Evolutionary conservation across 108 stramenopile genomes (phyloP).

Genomic region (Stephanodiscus triporus): DNA sequence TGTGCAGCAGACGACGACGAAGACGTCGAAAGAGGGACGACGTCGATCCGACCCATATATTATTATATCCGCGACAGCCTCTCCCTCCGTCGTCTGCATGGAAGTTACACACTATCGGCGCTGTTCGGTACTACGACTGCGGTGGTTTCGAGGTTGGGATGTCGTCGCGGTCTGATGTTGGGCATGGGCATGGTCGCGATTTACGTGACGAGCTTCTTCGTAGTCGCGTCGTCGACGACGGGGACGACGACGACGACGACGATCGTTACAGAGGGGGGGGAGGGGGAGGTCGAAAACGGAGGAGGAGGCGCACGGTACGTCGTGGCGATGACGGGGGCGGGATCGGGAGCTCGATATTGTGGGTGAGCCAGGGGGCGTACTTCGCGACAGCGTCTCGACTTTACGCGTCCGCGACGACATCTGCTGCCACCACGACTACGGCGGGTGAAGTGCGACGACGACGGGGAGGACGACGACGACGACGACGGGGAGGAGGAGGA

Average conservation of each 20-base stretch:
- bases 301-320: background rate
- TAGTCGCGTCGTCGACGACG: too few species aligned
- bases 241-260: background rate
- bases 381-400: slow-evolving; percentile 62
- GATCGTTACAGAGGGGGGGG: too few species aligned
- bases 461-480: background rate
- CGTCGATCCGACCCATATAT: too few species aligned
- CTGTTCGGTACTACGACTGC: slow-evolving; percentile 55
- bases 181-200: slow-evolving; percentile 74
- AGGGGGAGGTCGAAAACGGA: background rate
- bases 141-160: slow-evolving; percentile 58
- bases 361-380: slow-evolving; percentile 89
- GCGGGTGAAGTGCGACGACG: too few species aligned
- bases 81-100: too few species aligned
- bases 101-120: slow-evolving; percentile 70
- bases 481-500: background rate
- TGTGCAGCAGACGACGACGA: too few species aligned
- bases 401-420: slow-evolving; percentile 47
- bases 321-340: slow-evolving; percentile 68
- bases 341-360: slow-evolving; percentile 76
- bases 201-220: slow-evolving; percentile 70
- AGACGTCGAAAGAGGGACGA: too few species aligned
- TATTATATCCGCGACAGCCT: too few species aligned
- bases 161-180: slow-evolving; percentile 55
- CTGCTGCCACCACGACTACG: too few species aligned